Base-by-base conservation (phyloP, 2,329 filamentous ascomycete genomes). In the Xylaria sp. region DNA sequence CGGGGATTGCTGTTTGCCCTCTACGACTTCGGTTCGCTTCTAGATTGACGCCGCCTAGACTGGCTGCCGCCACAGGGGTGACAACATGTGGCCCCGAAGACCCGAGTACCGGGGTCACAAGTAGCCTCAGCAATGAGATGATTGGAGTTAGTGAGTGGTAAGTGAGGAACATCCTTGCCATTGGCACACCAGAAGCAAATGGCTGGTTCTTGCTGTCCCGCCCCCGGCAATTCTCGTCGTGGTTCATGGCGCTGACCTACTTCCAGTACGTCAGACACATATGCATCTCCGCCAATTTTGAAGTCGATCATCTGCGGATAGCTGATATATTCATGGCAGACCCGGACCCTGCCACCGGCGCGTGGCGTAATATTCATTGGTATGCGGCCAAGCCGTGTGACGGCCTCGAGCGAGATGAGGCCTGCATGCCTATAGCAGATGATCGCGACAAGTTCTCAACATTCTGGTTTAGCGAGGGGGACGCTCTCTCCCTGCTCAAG, bases 11-110 rank as follows among this genome's bases (percentile, higher is more conserved):
- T 5, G 81, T 81, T 41, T 73, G 70, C 13, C 78, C 82, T 0
- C 71, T 85, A 39, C 74, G 78, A 10, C 78, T 86, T 66, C 78
- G 76, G 51, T 80, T 84, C 67, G 76, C 79, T 49, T 86, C 84
- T 15, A 80, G 84, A 60, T 82, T 83, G 8, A 85, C 83, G 8
- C 74, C 74, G 28, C 76, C 79, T 10, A 73, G 72, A 49, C 23
- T 66, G 62, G 67, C 66, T 55, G 59, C 69, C 46, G 48, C 62
- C n/a, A 46, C 54, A 41, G 71, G 66, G 56, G 64, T 58, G 51
- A 65, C 54, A 46, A 59, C 62, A 60, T 73, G 72, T 61, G 68
- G 68, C 48, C n/a, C 70, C 15, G 75, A 77, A 48, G 73, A 78
- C 56, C 70, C 71, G 46, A 49, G 66, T 33, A 73, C 75, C 25